Percentiles rank a stretch among this genome's conserved stretches.
Conservation (phyloP, 2,329 filamentous ascomycete species). For the Eutypella sp. region DNA sequence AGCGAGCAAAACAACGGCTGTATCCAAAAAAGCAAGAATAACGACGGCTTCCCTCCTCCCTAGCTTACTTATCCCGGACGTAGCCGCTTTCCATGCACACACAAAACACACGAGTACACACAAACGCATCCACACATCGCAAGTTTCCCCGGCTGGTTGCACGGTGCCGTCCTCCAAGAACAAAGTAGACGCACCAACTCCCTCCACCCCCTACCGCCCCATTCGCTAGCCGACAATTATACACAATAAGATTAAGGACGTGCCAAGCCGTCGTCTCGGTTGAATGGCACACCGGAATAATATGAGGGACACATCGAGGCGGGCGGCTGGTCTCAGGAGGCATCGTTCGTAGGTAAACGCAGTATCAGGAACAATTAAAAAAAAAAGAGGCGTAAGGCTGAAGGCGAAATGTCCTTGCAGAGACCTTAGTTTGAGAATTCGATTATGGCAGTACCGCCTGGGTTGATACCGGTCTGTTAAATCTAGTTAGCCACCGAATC, state of each 20-base stretch:
- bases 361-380: conserved; percentile 13
- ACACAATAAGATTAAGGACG: conserved; percentile 31
- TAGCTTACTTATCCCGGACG: no score
- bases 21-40: no score
- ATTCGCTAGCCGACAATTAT: conserved; percentile 19
- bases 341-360: conserved; percentile 28
- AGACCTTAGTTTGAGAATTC: conserved; percentile 37
- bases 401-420: conserved; percentile 4
- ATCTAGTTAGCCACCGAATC: conserved; percentile 12
- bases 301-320: conserved; percentile 16
- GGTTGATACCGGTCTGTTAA: conserved; percentile 39
- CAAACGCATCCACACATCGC: no score
- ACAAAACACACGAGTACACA: no score
- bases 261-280: conserved; percentile 18
- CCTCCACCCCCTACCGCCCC: background rate
- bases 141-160: background rate
- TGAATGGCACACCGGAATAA: conserved; percentile 17
- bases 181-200: background rate
- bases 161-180: no score
- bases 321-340: conserved; percentile 25
- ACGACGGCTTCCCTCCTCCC: no score
- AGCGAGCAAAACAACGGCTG: no score
- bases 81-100: no score
- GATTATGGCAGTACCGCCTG: conserved; percentile 38
- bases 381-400: conserved; percentile 13